Evolutionary conservation across 768 basidiomycete species (phyloP).

Genomic region (Podaxis sp.): DNA sequence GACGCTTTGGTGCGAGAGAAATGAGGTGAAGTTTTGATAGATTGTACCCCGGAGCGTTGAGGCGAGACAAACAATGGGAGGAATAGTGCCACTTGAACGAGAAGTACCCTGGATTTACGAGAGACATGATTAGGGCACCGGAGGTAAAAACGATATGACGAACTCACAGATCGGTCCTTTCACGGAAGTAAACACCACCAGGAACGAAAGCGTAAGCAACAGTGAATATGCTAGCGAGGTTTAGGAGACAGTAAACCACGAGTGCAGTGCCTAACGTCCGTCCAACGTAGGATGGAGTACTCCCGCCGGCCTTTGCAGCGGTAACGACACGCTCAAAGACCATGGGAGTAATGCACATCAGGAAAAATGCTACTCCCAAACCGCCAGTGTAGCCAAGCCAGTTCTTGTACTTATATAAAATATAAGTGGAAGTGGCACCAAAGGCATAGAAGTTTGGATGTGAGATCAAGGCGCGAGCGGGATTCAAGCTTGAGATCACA

Average conservation of each 20-base stretch:
- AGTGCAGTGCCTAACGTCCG: constrained; percentile 44
- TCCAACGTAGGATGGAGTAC: not conserved
- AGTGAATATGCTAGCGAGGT: constrained; percentile 74
- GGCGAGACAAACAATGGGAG: constrained; percentile 37
- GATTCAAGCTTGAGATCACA: not conserved
- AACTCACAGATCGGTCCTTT: constrained; percentile 71
- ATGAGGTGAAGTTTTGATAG: not conserved
- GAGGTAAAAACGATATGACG: not conserved
- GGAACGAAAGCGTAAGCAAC: constrained; percentile 92
- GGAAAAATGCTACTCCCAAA: constrained; percentile 58
- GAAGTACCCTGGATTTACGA: constrained; percentile 43
- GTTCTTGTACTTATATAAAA: constrained; percentile 57
- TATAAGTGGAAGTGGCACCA: constrained; percentile 50
- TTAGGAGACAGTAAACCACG: constrained; percentile 58
- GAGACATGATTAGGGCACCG: not conserved
- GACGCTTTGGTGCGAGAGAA: constrained; percentile 16
- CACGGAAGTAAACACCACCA: constrained; percentile 70
- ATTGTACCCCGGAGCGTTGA: not conserved
- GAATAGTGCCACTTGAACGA: constrained; percentile 45
- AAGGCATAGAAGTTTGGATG: constrained; percentile 54
- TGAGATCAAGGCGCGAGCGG: constrained; percentile 27
- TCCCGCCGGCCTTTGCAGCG: constrained; percentile 13
- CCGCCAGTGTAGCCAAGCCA: constrained; percentile 74
- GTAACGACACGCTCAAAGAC: constrained; percentile 48
- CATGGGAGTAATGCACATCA: constrained; percentile 60